Percentiles rank a stretch among this genome's conserved stretches.
Conservation (phyloP, 352 stramenopile species). For the Globisporangium radiosum region DNA sequence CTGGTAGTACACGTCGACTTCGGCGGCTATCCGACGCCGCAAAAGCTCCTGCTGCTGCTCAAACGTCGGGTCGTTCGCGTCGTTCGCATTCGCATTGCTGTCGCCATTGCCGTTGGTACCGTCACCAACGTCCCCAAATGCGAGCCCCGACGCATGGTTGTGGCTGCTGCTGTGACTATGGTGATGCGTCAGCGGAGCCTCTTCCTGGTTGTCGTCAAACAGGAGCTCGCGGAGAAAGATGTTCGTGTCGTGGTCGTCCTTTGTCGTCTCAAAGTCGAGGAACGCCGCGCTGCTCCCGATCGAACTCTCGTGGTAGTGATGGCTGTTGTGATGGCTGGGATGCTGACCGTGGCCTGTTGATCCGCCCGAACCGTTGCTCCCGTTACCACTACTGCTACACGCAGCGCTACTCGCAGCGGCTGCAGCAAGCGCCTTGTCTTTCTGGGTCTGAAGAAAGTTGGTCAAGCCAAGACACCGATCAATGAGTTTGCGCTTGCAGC, state of each 20-base stretch:
- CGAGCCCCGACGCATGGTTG: conserved; percentile 4
- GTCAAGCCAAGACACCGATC: conserved; percentile 34
- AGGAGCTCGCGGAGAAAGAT: conserved; percentile 38
- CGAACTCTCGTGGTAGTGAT: conserved; percentile 14
- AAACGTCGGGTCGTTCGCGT: conserved; percentile 8
- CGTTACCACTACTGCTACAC: background rate
- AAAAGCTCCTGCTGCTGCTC: conserved; percentile 30
- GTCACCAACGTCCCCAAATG: background rate
- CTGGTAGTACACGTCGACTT: conserved; percentile 39
- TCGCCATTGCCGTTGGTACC: background rate
- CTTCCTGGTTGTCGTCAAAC: conserved; percentile 39
- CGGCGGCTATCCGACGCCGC: conserved; percentile 21
- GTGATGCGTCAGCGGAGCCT: conserved; percentile 21
- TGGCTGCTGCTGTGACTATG: conserved; percentile 18
- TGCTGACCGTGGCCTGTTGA: background rate
- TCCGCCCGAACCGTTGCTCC: background rate
- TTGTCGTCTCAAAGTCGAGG: conserved; percentile 30
- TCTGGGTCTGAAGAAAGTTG: conserved; percentile 35
- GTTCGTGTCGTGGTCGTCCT: conserved; percentile 41
- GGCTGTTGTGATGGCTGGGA: background rate
- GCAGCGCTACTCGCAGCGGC: conserved; percentile 1
- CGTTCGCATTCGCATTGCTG: background rate
- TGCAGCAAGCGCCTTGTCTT: conserved; percentile 15
- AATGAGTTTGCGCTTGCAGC: conserved; percentile 29
- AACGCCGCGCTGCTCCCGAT: conserved; percentile 20